These are phyloP conservation scores for Podaxis sp. DNA, from an alignment of 768 basidiomycete species.

Conservation along the genomic window DNA sequence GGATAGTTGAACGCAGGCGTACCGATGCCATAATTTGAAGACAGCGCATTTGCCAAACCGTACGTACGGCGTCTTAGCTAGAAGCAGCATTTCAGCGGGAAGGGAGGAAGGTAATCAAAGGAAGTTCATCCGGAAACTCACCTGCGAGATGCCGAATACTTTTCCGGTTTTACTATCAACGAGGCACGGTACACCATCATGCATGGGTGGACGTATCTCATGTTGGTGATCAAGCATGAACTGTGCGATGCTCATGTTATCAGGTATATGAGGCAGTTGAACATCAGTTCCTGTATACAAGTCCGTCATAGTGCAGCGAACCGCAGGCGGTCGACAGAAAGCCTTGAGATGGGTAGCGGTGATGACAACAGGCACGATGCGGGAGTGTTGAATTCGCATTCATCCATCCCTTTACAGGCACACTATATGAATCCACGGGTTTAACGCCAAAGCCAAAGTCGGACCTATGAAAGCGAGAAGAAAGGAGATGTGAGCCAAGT, in stretches of 20 bases:
- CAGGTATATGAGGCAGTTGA: conserved; percentile 41
- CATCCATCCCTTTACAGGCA: not conserved
- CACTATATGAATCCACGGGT: conserved; percentile 3
- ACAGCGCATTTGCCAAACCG: conserved; percentile 32
- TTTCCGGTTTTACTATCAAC: conserved; percentile 41
- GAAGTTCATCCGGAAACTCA: not conserved
- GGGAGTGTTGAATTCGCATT: not conserved
- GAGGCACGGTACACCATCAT: conserved; percentile 39
- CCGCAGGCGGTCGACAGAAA: not conserved
- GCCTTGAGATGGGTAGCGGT: conserved; percentile 4
- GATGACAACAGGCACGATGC: not conserved
- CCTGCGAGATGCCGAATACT: conserved; percentile 25
- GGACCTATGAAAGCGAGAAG: not conserved
- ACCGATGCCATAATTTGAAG: conserved; percentile 25
- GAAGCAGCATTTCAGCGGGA: not conserved
- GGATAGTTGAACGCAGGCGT: not conserved
- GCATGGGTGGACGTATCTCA: conserved; percentile 31
- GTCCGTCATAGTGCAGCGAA: conserved; percentile 21
- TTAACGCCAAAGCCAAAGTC: not conserved
- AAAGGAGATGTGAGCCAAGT: not conserved
- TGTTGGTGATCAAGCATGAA: conserved; percentile 52
- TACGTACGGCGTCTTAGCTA: conserved; percentile 21
- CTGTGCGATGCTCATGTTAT: conserved; percentile 50
- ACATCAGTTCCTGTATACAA: conserved; percentile 21
- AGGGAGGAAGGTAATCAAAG: not conserved